These are phyloP conservation scores for Phytopythium mirpurense DNA, from an alignment of 352 stramenopile genomes.

Conservation along the genomic window DNA sequence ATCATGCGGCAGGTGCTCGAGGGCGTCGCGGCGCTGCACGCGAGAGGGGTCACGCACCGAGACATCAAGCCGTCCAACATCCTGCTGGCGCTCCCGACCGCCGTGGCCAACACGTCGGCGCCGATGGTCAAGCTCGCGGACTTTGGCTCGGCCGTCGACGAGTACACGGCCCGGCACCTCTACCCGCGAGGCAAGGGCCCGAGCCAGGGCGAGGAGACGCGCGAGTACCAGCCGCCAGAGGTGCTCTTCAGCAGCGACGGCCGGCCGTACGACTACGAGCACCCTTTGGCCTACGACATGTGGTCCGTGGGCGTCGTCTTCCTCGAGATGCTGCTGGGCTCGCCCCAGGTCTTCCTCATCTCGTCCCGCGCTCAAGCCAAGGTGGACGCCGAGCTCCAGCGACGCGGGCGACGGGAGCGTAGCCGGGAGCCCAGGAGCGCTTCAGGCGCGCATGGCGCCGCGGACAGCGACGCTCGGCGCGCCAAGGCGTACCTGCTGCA, in stretches of 20 bases:
- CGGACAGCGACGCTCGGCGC: slow-evolving; percentile 11
- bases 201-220: slow-evolving; percentile 88
- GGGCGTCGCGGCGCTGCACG: slow-evolving; percentile 86
- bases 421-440: slow-evolving; percentile 11
- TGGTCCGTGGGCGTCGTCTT: slow-evolving; percentile 95
- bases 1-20: slow-evolving; percentile 94
- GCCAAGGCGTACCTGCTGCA: slow-evolving; percentile 72
- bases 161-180: slow-evolving; percentile 67
- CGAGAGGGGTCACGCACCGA: slow-evolving; percentile 88
- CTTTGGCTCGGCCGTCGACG: slow-evolving; percentile 85
- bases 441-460: not conserved
- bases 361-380: slow-evolving; percentile 86
- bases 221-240: slow-evolving; percentile 94
- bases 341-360: slow-evolving; percentile 84
- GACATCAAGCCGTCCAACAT: slow-evolving; percentile 84
- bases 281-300: slow-evolving; percentile 81
- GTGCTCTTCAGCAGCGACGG: slow-evolving; percentile 64
- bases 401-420: slow-evolving; percentile 18
- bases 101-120: slow-evolving; percentile 7
- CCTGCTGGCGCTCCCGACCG: slow-evolving; percentile 35
- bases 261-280: slow-evolving; percentile 51
- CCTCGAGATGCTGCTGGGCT: slow-evolving; percentile 94
- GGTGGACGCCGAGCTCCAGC: slow-evolving; percentile 78
- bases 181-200: slow-evolving; percentile 66
- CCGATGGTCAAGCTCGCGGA: slow-evolving; percentile 78